Conservation (phyloP, 1,284 basidiomycete genomes). For the Amylostereum chailletii region DNA sequence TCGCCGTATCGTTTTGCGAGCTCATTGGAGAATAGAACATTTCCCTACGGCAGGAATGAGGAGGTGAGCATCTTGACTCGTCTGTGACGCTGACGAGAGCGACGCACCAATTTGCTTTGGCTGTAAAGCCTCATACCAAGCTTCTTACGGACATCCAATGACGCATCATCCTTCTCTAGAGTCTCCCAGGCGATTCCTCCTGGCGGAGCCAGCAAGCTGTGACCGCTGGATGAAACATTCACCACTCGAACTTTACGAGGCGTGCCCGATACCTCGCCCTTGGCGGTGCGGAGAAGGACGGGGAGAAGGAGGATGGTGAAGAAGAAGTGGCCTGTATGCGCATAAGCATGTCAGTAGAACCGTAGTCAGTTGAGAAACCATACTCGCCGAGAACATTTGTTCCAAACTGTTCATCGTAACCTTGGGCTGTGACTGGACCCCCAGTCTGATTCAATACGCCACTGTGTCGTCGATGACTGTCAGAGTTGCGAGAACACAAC, state of each 20-base stretch:
- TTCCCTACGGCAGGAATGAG: slow-evolving; percentile 17
- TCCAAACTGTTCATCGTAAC: slow-evolving; percentile 39
- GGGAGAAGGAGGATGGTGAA: slow-evolving; percentile 33
- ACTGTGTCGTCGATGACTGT: slow-evolving; percentile 16
- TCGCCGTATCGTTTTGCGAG: slow-evolving; percentile 23
- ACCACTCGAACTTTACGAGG: slow-evolving; percentile 25
- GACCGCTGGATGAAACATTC: slow-evolving; percentile 5
- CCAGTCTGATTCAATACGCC: slow-evolving; percentile 37
- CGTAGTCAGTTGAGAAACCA: background rate
- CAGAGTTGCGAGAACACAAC: background rate
- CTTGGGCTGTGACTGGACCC: slow-evolving; percentile 25
- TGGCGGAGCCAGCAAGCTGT: background rate
- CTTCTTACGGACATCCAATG: background rate
- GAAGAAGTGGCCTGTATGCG: slow-evolving; percentile 21
- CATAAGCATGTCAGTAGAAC: background rate
- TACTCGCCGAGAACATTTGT: slow-evolving; percentile 24
- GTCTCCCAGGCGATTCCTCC: background rate
- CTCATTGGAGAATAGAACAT: slow-evolving; percentile 25
- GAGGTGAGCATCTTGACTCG: too few species aligned
- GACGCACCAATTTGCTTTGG: background rate
- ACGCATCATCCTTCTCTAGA: background rate
- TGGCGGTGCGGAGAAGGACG: slow-evolving; percentile 20
- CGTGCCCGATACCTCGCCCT: slow-evolving; percentile 14
- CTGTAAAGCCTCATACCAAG: background rate
- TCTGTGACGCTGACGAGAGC: too few species aligned